These are phyloP conservation scores for Leccinum boreale DNA, from an alignment of 768 basidiomycete species.

Conservation along the genomic window DNA sequence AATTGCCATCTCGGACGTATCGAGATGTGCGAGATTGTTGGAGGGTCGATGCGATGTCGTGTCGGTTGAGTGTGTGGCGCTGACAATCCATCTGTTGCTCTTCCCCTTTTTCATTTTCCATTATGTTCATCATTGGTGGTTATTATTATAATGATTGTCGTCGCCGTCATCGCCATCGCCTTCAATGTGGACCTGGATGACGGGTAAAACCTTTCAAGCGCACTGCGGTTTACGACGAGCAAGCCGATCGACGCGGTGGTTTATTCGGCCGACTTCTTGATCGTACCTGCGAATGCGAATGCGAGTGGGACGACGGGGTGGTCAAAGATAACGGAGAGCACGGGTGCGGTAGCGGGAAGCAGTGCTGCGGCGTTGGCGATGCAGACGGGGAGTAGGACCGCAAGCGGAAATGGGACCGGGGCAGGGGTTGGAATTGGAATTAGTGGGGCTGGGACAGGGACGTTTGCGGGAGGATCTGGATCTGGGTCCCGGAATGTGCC, in stretches of 20 bases:
- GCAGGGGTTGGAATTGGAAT: neutral
- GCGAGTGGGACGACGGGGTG: conserved; percentile 2
- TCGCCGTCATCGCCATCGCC: neutral
- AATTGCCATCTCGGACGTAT: neutral
- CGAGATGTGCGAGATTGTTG: conserved; percentile 10
- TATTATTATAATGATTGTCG: neutral
- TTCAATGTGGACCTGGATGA: neutral
- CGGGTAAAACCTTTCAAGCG: conserved; percentile 9
- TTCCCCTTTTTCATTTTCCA: neutral
- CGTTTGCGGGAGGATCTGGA: neutral
- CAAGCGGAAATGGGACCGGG: neutral
- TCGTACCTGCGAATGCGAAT: conserved; percentile 28
- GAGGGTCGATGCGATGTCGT: neutral
- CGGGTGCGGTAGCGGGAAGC: neutral
- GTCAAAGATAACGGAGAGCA: neutral
- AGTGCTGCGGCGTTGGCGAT: conserved; percentile 5
- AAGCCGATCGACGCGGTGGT: conserved; percentile 28
- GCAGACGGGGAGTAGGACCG: conserved; percentile 1
- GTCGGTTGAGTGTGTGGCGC: neutral
- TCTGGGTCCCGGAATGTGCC: neutral
- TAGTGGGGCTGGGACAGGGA: neutral
- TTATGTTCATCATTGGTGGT: neutral
- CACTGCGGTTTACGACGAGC: conserved; percentile 32
- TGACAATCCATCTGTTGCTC: neutral
- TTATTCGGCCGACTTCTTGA: conserved; percentile 52